These are phyloP conservation scores for Neoarthrinium moseri DNA, from an alignment of 2,329 filamentous ascomycete species.

Conservation along the genomic window DNA sequence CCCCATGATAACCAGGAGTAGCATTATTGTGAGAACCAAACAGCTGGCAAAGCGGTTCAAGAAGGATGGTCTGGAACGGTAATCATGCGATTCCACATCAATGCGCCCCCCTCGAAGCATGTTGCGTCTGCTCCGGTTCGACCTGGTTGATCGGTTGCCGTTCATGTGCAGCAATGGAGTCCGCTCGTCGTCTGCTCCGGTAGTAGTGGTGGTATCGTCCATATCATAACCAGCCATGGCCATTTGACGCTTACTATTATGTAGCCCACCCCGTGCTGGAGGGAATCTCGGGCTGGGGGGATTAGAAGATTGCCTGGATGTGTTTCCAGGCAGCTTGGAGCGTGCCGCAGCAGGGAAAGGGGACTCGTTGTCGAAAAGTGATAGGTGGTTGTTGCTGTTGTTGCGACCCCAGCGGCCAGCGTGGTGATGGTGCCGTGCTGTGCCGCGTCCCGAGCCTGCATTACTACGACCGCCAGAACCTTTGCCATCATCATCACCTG, in stretches of 20 bases:
- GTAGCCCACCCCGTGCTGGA: slow-evolving; percentile 22
- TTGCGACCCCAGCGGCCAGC: slow-evolving; percentile 70
- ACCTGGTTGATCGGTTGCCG: slow-evolving; percentile 49
- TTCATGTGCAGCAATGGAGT: slow-evolving; percentile 68
- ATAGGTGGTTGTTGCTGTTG: slow-evolving; percentile 65
- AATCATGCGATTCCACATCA: slow-evolving; percentile 68
- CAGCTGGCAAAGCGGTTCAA: slow-evolving; percentile 80
- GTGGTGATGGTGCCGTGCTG: slow-evolving; percentile 75
- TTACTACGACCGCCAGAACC: slow-evolving; percentile 57
- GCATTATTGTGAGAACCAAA: slow-evolving; percentile 76
- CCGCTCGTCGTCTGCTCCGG: slow-evolving; percentile 80
- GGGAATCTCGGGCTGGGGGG: slow-evolving; percentile 67
- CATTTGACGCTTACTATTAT: slow-evolving; percentile 48
- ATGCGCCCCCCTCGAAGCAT: slow-evolving; percentile 55
- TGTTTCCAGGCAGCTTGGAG: slow-evolving; percentile 58
- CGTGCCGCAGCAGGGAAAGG: slow-evolving; percentile 70
- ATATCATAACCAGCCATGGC: slow-evolving; percentile 70
- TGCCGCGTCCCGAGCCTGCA: slow-evolving; percentile 62
- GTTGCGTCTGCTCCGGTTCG: slow-evolving; percentile 51
- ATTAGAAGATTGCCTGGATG: slow-evolving; percentile 60
- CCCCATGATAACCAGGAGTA: slow-evolving; percentile 79
- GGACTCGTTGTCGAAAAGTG: slow-evolving; percentile 74
- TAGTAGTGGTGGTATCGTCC: slow-evolving; percentile 72
- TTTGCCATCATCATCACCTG: slow-evolving; percentile 67
- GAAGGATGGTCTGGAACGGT: slow-evolving; percentile 61